These are phyloP conservation scores for Botrytis squamosa DNA, from an alignment of 2,329 filamentous ascomycete genomes.

Conservation along the genomic window DNA sequence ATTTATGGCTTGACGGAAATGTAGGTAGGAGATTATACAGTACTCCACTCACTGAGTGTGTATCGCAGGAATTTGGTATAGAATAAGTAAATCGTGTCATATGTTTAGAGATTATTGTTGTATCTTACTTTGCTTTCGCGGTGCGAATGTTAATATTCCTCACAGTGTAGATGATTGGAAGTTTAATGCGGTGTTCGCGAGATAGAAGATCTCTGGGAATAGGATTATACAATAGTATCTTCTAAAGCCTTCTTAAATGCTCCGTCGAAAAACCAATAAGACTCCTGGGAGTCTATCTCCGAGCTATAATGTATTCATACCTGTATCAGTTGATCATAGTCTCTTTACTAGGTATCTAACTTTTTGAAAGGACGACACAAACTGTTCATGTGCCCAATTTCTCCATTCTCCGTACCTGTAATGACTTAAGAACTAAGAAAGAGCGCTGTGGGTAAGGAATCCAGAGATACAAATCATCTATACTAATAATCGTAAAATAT, in stretches of 20 bases:
- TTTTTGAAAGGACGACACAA: fast-evolving
- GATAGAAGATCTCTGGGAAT: neutral
- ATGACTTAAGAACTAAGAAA: neutral
- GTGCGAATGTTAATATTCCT: no score
- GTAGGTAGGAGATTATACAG: neutral
- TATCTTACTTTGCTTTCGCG: no score
- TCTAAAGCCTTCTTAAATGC: neutral
- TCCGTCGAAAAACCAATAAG: neutral
- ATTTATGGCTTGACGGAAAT: neutral
- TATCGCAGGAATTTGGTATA: neutral
- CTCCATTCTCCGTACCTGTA: neutral
- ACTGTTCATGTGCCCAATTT: neutral
- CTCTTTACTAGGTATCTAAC: neutral
- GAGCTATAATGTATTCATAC: neutral
- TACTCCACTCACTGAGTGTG: neutral
- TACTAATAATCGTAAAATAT: fast-evolving
- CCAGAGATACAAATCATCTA: neutral
- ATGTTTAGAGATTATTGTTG: no score
- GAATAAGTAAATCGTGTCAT: no score
- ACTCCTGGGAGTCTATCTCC: neutral
- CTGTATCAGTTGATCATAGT: neutral
- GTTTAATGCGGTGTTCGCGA: no score
- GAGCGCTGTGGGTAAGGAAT: fast-evolving
- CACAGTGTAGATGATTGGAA: no score
- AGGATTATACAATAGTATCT: neutral